These are phyloP conservation scores for Groenewaldozyma tartarivorans DNA, from an alignment of 805 yeast genomes.

Conservation along the genomic window DNA sequence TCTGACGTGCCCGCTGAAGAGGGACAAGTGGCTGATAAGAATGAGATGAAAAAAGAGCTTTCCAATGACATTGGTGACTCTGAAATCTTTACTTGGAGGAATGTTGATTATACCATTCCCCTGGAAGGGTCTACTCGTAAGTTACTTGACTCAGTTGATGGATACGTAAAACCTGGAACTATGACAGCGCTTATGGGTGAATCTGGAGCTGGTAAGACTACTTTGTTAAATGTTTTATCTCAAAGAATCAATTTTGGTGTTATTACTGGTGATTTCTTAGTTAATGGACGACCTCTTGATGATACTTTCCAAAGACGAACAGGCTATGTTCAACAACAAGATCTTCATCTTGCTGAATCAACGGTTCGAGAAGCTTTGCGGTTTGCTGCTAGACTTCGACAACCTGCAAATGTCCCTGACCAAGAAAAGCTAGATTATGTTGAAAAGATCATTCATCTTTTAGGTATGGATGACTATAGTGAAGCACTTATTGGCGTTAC, in stretches of 20 bases:
- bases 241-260: constrained; percentile 64
- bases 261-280: constrained; percentile 56
- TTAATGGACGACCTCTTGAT: constrained; percentile 56
- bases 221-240: constrained; percentile 61
- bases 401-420: constrained; percentile 46
- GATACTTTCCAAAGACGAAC: constrained; percentile 60
- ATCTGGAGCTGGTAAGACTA: constrained; percentile 83
- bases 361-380: constrained; percentile 68
- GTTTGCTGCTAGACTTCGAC: constrained; percentile 66
- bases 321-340: constrained; percentile 78
- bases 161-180: constrained; percentile 74
- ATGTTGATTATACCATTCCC: constrained; percentile 44
- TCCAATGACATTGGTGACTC: constrained; percentile 24
- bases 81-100: constrained; percentile 54
- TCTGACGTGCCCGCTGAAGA: too few species aligned
- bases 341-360: constrained; percentile 56
- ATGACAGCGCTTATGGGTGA: constrained; percentile 79
- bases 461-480: constrained; percentile 62
- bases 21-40: constrained; percentile 17
- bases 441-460: constrained; percentile 53
- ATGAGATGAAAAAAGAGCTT: constrained; percentile 20
- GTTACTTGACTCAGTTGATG: constrained; percentile 43
- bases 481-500: constrained; percentile 75
- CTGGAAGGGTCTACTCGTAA: constrained; percentile 29
- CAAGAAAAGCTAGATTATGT: constrained; percentile 58